These are phyloP conservation scores for Penicillium alfredii DNA, from an alignment of 495 filamentous ascomycete species.

Conservation along the genomic window DNA sequence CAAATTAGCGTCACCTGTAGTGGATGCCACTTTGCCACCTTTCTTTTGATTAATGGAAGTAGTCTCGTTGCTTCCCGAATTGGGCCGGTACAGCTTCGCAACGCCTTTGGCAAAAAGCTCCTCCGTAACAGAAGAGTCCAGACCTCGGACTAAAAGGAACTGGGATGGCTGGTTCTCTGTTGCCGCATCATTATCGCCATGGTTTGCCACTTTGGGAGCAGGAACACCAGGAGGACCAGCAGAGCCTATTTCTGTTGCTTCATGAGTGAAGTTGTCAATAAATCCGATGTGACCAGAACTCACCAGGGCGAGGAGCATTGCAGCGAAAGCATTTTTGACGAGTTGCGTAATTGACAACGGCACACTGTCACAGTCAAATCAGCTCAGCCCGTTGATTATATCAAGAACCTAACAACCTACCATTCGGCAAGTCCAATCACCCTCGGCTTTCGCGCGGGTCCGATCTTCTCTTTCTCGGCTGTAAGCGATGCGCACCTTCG, in stretches of 20 bases:
- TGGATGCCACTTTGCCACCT: constrained; percentile 65
- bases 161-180: constrained; percentile 70
- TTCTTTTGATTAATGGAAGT: constrained; percentile 36
- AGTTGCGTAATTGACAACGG: constrained; percentile 63
- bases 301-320: constrained; percentile 64
- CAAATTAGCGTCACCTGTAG: constrained; percentile 62
- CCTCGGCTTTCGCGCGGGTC: constrained; percentile 48
- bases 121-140: constrained; percentile 71
- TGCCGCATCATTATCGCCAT: constrained; percentile 75
- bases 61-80: constrained; percentile 16
- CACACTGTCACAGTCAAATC: constrained; percentile 47
- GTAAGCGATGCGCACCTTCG: constrained; percentile 55
- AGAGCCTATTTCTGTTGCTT: constrained; percentile 16
- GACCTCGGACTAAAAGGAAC: constrained; percentile 69
- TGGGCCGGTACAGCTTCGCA: constrained; percentile 65
- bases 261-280: constrained; percentile 12
- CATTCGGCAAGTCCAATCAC: constrained; percentile 71
- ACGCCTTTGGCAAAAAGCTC: constrained; percentile 73
- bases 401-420: no score
- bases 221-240: constrained; percentile 30
- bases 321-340: constrained; percentile 69
- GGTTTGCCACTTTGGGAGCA: constrained; percentile 45
- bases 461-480: constrained; percentile 53
- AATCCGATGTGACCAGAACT: constrained; percentile 17
- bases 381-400: constrained; percentile 1